Evolutionary conservation across 176 grass and related monocot genomes (phyloP), one percentile per base, ranked within the genome.

Genomic region (Ensete ventricosum): DNA sequence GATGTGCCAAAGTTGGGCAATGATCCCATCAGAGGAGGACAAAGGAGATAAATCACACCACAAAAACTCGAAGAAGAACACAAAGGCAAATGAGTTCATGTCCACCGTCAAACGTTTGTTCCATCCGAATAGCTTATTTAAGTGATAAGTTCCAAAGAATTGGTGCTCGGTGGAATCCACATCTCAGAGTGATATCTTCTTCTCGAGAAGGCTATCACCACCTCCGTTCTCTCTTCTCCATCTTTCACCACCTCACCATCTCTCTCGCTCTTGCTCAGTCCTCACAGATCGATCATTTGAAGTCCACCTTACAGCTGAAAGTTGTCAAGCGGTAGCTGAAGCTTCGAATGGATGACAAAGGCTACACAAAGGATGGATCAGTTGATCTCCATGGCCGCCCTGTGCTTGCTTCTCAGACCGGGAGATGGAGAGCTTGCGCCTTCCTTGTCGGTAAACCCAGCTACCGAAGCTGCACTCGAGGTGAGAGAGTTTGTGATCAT

Each of bases 341-440:
- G 55, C 12, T 29, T 34, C 64, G 4, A 12, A 73, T 73, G 72
- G 72, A 74, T 14, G 27, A 19, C 53, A 74, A 74, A 17, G 72
- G 63, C 0, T 84, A 80, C 79, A 86, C 91, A 3, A 74, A 88
- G 80, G 91, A 94, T 58, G 87, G 91, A 23, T 86, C 91, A 23
- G 87, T 90, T 20, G 87, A 90, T 73, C 78, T 94, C 79, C 85
- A 66, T 0, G 87, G 91, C 53, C 83, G 83, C 19, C 91, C 85
- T 9, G 87, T 26, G 12, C 3, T 86, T 54, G 85, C 91, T 23
- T 65, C 85, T 0, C 62, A 55, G 71, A 94, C 91, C 3, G 91
- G 91, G 2, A 82, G 85, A 53, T 94, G 91, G 91, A 88, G 80
- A 62, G 91, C 91, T 63, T 94, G 91, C 72, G 72, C 77, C 71